These are phyloP conservation scores for Paraphoma sp. DNA, from an alignment of 2,329 filamentous ascomycete species.

Conservation along the genomic window DNA sequence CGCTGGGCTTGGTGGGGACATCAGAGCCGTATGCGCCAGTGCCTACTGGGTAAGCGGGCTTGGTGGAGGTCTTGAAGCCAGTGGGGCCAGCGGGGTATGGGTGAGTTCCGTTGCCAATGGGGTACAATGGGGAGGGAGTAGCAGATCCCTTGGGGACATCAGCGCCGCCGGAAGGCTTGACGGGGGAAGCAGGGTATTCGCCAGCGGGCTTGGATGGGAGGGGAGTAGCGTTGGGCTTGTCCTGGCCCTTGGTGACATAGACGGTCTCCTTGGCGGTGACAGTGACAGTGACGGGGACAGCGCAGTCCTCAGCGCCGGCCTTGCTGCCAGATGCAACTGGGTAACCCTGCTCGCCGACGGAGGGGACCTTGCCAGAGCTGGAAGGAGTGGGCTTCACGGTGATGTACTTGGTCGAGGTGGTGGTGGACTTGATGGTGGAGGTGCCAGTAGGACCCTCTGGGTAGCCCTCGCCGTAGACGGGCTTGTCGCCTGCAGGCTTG, in stretches of 20 bases:
- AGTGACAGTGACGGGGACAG: constrained; percentile 44
- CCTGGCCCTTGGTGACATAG: constrained; percentile 38
- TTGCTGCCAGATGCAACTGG: constrained; percentile 19
- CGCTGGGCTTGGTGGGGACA: constrained; percentile 20
- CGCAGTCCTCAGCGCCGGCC: constrained; percentile 33
- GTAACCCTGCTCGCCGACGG: constrained; percentile 16
- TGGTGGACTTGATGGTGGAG: constrained; percentile 41
- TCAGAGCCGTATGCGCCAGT: constrained; percentile 10
- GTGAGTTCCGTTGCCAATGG: constrained; percentile 33
- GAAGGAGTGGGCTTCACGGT: constrained; percentile 41
- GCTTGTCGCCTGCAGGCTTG: constrained; percentile 19
- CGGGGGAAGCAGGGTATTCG: constrained; percentile 11
- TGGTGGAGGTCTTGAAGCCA: constrained; percentile 42
- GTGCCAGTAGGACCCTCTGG: constrained; percentile 20
- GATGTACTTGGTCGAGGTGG: constrained; percentile 44
- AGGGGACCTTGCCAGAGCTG: constrained; percentile 10
- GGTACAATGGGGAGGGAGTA: constrained; percentile 31
- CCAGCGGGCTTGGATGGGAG: constrained; percentile 15
- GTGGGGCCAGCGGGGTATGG: constrained; percentile 33
- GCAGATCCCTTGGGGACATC: constrained; percentile 9
- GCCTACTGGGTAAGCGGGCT: constrained; percentile 26
- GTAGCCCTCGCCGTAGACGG: constrained; percentile 11
- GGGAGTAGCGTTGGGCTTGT: constrained; percentile 15
- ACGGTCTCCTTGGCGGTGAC: constrained; percentile 48
- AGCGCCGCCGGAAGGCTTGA: constrained; percentile 8